Percentiles rank a stretch among this genome's conserved stretches.
phyloP scores from a whole-genome alignment of 2,329 filamentous ascomycete species.

The Pseudogymnoascus sp. region DNA sequence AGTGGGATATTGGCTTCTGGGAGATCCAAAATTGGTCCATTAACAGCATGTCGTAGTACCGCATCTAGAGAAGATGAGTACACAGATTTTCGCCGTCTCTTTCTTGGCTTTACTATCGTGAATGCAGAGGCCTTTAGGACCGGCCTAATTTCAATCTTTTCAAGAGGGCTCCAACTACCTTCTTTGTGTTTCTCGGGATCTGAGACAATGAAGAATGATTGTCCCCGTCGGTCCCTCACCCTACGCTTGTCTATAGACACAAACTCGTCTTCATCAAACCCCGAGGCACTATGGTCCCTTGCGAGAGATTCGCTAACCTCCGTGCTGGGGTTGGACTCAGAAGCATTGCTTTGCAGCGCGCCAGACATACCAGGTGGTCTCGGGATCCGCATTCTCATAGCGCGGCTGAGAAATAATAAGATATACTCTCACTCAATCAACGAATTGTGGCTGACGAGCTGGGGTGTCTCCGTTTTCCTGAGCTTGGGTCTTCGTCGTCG shows the following conservation, averaged over 20 bases:
- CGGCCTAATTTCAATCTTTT: not conserved
- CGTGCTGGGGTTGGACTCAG: not conserved
- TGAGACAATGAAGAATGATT: not conserved
- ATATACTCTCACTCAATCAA: not conserved
- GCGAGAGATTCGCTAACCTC: not conserved
- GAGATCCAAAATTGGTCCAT: not conserved
- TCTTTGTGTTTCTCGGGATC: not conserved
- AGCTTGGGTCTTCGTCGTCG: not conserved
- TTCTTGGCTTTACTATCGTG: not conserved
- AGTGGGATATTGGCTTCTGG: conserved; percentile 5
- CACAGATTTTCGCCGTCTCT: not conserved
- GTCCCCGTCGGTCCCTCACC: not conserved
- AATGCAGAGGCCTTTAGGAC: not conserved
- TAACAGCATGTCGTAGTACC: not conserved
- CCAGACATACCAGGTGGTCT: not conserved
- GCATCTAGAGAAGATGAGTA: conserved; percentile 5
- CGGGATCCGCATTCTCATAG: not conserved
- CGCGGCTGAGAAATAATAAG: not conserved
- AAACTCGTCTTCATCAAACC: not conserved
- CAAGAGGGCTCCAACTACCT: not conserved
- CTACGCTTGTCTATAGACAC: not conserved
- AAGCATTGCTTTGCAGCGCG: not conserved
- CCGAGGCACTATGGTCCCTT: not conserved
- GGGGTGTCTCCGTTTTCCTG: not conserved
- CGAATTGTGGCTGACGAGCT: not conserved